Evolutionary conservation across 2,329 filamentous ascomycete genomes (phyloP).

Genomic region (Fusarium floridanum): DNA sequence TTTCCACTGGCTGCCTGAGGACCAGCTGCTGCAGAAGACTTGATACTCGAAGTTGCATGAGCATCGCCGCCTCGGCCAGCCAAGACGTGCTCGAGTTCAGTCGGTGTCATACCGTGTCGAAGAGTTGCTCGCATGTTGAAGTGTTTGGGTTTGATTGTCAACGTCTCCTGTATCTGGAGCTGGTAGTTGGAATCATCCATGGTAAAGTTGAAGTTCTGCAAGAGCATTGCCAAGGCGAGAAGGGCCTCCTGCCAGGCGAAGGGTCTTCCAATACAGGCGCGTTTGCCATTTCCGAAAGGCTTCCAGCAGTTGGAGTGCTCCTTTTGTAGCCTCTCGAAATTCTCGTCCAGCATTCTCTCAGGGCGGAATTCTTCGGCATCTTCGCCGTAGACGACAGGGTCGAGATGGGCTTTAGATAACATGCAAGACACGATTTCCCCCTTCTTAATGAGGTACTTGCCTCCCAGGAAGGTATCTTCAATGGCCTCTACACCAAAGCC

Average conservation of each 20-base stretch:
- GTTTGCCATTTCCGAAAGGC: slow-evolving; percentile 79
- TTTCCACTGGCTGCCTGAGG: slow-evolving; percentile 44
- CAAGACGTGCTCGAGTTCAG: slow-evolving; percentile 61
- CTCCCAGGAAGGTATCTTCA: slow-evolving; percentile 67
- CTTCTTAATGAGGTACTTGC: slow-evolving; percentile 70
- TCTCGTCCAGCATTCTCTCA: slow-evolving; percentile 78
- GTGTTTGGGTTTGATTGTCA: slow-evolving; percentile 74
- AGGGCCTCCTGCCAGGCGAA: slow-evolving; percentile 83
- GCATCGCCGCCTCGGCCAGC: slow-evolving; percentile 36
- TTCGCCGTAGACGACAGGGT: slow-evolving; percentile 73
- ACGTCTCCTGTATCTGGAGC: slow-evolving; percentile 65
- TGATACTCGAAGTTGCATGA: slow-evolving; percentile 13
- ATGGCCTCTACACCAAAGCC: slow-evolving; percentile 67
- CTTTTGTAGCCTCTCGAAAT: slow-evolving; percentile 71
- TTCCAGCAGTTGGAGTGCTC: slow-evolving; percentile 76
- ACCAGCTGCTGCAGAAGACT: slow-evolving; percentile 9
- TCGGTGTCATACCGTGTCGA: slow-evolving; percentile 61
- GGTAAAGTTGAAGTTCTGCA: slow-evolving; percentile 79
- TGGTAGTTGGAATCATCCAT: slow-evolving; percentile 70
- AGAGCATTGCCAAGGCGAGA: slow-evolving; percentile 70
- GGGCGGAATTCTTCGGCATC: slow-evolving; percentile 76
- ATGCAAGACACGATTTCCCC: slow-evolving; percentile 64
- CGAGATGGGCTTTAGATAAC: slow-evolving; percentile 68
- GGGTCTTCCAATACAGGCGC: slow-evolving; percentile 78
- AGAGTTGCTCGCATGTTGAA: slow-evolving; percentile 72